These are phyloP conservation scores for Rhytidhysteron rufulum DNA, from an alignment of 2,329 filamentous ascomycete genomes.

Conservation along the genomic window DNA sequence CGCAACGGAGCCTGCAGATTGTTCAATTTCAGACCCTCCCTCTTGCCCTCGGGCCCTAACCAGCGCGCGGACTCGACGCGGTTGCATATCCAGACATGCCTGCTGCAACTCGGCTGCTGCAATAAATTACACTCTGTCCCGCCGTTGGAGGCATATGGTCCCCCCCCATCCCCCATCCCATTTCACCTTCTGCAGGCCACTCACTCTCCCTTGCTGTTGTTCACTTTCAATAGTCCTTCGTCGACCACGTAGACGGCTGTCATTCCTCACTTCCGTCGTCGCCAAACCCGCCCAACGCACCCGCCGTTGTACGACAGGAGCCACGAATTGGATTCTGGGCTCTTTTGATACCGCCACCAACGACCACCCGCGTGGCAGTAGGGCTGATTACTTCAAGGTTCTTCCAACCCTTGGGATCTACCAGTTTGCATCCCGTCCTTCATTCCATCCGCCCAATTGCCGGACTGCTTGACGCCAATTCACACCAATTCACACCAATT, in stretches of 20 bases:
- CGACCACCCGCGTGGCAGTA: slow-evolving; percentile 31
- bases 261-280: slow-evolving; percentile 33
- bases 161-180: slow-evolving; percentile 19
- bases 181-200: slow-evolving; percentile 34
- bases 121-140: slow-evolving; percentile 40
- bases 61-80: slow-evolving; percentile 40
- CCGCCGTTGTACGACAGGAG: slow-evolving; percentile 34
- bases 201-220: slow-evolving; percentile 33
- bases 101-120: slow-evolving; percentile 36
- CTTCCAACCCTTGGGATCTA: slow-evolving; percentile 18
- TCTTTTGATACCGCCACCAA: slow-evolving; percentile 26
- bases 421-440: slow-evolving; percentile 21
- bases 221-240: slow-evolving; percentile 26
- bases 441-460: slow-evolving; percentile 21
- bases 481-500: no score
- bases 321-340: slow-evolving; percentile 28
- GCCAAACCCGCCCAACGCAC: slow-evolving; percentile 25
- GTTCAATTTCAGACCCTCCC: slow-evolving; percentile 48
- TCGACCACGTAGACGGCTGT: slow-evolving; percentile 31
- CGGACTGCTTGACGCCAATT: slow-evolving; percentile 17
- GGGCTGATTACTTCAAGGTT: slow-evolving; percentile 21
- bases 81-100: slow-evolving; percentile 36
- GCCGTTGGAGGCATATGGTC: slow-evolving; percentile 33
- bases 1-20: slow-evolving; percentile 39
- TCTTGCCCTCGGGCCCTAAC: no score